Base-by-base conservation (phyloP, 2,329 filamentous ascomycete species). In the Penicillium vulpinum region DNA sequence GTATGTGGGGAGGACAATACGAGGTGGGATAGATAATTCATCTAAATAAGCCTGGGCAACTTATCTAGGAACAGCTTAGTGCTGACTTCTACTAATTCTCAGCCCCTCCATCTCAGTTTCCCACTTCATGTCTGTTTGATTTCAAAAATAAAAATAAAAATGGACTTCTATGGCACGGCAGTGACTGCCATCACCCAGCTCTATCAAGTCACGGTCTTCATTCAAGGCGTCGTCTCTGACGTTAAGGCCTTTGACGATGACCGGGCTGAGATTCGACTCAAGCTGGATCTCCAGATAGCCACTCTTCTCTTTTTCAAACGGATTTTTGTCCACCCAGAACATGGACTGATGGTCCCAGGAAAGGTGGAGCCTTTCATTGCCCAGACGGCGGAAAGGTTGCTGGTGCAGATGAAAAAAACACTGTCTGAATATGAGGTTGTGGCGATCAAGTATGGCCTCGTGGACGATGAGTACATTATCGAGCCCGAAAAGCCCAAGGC, bases 121-220 rank as follows among this genome's bases (percentile, higher is more conserved):
- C n/a, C n/a, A n/a, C n/a, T n/a, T n/a, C n/a, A n/a, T n/a, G n/a
- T n/a, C n/a, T 31, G 26, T 11, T 18, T 28, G 5, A 18, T 36
- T 11, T 22, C 10, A 3, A 16, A 31, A 1, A 7, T 22, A 62
- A 39, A 15, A 70, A n/a, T n/a, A n/a, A n/a, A n/a, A n/a, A n/a
- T 70, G 67, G 68, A 70, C 56, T 38, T 69, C 33, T 70, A 68
- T 51, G 66, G 66, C 9, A 69, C 68, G 11, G 64, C 67, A 24
- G 54, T 61, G 9, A 69, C 67, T 8, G 68, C 62, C n/a, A 61
- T 69, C 16, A 61, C 61, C 43, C 64, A 70, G 31, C 57, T 69
- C 46, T 63, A 67, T 50, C 61, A 67, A 21, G 66, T 69, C 22
- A 68, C 68, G 10, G 58, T 70, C n/a, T 70, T 70, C 46, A 70